Evolutionary conservation across 208 protist species (phyloP).

Genomic region (Leishmania major): DNA sequence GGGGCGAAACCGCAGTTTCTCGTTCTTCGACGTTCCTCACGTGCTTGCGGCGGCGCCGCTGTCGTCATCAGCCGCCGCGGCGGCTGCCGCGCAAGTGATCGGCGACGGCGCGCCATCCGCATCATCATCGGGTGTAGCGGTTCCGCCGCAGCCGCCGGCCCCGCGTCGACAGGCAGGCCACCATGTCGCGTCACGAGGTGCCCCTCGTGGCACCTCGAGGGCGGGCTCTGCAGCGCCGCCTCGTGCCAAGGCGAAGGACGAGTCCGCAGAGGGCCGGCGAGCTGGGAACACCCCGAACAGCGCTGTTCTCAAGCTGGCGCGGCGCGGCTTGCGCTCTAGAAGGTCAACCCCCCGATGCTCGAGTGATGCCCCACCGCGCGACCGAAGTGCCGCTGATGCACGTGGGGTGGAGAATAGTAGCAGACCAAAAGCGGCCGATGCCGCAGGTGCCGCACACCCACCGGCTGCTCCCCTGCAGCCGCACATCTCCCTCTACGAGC

Average conservation of each 20-base stretch:
- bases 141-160: not conserved
- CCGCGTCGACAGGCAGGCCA: not conserved
- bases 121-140: not conserved
- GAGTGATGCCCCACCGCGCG: not conserved
- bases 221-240: not conserved
- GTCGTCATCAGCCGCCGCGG: slow-evolving; percentile 17
- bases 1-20: slow-evolving; percentile 15
- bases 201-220: not conserved
- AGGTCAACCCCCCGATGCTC: not conserved
- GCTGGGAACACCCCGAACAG: not conserved
- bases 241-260: not conserved
- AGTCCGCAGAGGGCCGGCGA: not conserved
- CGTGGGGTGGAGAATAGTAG: not conserved
- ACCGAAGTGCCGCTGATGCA: not conserved
- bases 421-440: not conserved
- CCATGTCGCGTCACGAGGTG: not conserved
- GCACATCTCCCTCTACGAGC: slow-evolving; percentile 25
- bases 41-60: slow-evolving; percentile 23
- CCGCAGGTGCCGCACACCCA: not conserved
- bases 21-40: slow-evolving; percentile 20
- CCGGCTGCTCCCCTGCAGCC: not conserved
- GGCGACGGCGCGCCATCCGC: not conserved
- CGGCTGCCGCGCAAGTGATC: slow-evolving; percentile 21
- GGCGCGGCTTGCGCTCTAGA: not conserved
- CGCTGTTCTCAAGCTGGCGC: not conserved